Percentiles rank a stretch among this genome's conserved stretches.
phyloP scores from a whole-genome alignment of 441 rosid species.

The Euphorbia celastroides region DNA sequence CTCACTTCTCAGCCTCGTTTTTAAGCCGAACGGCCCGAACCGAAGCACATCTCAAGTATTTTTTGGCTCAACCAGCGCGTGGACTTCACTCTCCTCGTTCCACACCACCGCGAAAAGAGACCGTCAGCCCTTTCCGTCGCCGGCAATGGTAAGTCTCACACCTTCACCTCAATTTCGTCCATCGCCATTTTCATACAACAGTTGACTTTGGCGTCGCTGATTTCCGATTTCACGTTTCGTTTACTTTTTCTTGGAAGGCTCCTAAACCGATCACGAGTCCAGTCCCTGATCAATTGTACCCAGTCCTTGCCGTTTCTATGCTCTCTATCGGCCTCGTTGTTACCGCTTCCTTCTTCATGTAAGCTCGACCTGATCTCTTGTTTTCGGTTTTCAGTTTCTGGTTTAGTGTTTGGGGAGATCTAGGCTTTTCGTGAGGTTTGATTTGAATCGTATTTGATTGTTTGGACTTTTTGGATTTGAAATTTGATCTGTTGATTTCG shows the following conservation, averaged over 20 bases:
- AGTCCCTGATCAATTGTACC: constrained; percentile 68
- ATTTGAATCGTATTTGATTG: neutral
- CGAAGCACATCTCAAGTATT: too few relatives aligned
- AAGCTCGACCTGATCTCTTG: constrained; percentile 28
- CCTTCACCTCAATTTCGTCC: neutral
- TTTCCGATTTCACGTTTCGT: too few relatives aligned
- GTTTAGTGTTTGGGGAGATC: constrained; percentile 10
- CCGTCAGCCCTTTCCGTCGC: neutral
- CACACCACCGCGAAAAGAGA: neutral
- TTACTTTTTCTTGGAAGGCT: constrained; percentile 47
- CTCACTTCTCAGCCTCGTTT: too few relatives aligned
- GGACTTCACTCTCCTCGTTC: constrained; percentile 9
- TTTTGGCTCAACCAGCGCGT: constrained; percentile 5
- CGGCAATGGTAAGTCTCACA: constrained; percentile 24
- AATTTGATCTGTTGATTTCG: neutral
- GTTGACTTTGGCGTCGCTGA: neutral
- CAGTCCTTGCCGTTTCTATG: constrained; percentile 58
- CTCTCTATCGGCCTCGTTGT: constrained; percentile 69
- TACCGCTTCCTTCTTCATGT: constrained; percentile 92
- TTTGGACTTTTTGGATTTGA: neutral
- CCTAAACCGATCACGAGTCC: constrained; percentile 75
- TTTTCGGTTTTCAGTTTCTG: neutral
- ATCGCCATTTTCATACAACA: neutral
- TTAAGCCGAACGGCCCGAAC: too few relatives aligned
- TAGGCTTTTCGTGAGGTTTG: neutral